phyloP scores from a whole-genome alignment of 2,329 filamentous ascomycete genomes.

The Alternaria triticimaculans region DNA sequence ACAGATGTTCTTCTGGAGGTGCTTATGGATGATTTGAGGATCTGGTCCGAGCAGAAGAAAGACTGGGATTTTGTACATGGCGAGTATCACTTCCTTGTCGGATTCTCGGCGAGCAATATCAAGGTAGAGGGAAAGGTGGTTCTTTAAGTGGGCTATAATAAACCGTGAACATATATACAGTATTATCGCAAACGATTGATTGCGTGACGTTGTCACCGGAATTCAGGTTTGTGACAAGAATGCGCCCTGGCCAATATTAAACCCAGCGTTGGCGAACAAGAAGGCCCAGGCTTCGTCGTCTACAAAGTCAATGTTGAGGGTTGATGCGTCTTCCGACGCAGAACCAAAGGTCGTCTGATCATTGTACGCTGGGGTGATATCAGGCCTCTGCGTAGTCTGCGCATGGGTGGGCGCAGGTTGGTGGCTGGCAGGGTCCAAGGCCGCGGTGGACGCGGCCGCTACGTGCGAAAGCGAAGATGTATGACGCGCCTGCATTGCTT shows the following conservation, averaged over 20 bases:
- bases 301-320: neutral
- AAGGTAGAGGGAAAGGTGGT: neutral
- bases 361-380: neutral
- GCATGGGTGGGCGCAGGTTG: neutral
- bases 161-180: neutral
- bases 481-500: neutral
- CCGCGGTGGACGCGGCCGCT: neutral
- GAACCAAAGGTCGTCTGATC: neutral
- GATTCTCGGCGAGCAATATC: neutral
- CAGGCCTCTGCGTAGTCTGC: neutral
- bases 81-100: slow-evolving; percentile 3
- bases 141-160: neutral
- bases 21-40: slow-evolving; percentile 2
- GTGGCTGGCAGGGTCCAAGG: neutral
- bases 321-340: neutral
- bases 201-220: neutral
- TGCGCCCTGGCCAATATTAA: slow-evolving; percentile 3
- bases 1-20: neutral
- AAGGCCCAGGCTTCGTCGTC: neutral
- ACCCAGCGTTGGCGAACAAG: slow-evolving; percentile 3
- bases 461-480: neutral
- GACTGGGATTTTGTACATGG: slow-evolving; percentile 5
- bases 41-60: slow-evolving; percentile 6
- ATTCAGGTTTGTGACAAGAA: neutral
- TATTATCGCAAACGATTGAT: neutral